Conservation (phyloP, 148 eudicot genomes). For the Gaultheria prostrata region DNA sequence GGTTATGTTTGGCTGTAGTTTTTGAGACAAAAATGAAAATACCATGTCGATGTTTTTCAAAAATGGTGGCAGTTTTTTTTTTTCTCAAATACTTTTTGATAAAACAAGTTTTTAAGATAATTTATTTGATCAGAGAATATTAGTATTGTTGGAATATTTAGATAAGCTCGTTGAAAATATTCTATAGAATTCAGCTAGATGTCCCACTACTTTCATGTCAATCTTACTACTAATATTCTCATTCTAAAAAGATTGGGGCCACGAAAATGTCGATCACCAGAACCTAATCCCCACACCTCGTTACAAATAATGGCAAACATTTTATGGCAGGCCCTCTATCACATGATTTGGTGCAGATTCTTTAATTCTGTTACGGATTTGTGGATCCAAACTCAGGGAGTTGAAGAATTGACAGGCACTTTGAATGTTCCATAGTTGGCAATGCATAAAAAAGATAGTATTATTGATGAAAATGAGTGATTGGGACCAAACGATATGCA, state of each 20-base stretch:
- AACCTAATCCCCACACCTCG: neutral
- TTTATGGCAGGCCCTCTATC: neutral
- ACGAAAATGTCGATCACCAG: neutral
- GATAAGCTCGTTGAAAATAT: too few relatives aligned
- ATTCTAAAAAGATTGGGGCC: neutral
- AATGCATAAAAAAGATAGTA: neutral
- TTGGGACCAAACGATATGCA: neutral
- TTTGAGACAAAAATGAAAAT: neutral
- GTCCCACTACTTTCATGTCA: neutral
- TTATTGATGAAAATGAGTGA: neutral
- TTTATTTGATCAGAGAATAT: too few relatives aligned
- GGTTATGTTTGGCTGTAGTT: too few relatives aligned
- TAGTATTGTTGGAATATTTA: too few relatives aligned
- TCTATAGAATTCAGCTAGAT: neutral
- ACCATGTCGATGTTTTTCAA: neutral
- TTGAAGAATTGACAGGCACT: neutral
- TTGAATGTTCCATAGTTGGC: conserved; percentile 6
- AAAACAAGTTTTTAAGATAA: neutral
- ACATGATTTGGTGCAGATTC: neutral
- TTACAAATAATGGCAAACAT: neutral
- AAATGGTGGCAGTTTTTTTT: neutral
- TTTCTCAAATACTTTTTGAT: neutral
- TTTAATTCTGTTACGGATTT: neutral
- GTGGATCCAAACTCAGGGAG: neutral
- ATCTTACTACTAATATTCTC: neutral